Percentiles rank a stretch among this genome's conserved stretches.
Conservation (phyloP, 2,329 filamentous ascomycete genomes). For the Metarhizium humberi region DNA sequence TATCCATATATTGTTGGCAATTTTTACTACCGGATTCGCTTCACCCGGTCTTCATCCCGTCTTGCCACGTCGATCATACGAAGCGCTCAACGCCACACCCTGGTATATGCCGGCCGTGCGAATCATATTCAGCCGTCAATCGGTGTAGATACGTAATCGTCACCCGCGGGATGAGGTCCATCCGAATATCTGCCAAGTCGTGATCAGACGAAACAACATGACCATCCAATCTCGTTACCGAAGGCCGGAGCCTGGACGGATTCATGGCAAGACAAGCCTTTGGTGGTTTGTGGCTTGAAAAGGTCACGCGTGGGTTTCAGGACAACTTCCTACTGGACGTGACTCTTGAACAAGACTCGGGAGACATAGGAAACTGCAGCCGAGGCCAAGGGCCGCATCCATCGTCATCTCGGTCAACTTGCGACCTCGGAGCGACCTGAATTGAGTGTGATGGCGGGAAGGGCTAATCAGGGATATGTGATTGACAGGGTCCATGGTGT, state of each 20-base stretch:
- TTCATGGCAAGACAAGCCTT: neutral
- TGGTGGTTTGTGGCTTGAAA: neutral
- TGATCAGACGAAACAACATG: neutral
- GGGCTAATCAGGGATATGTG: neutral
- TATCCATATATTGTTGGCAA: too few relatives aligned
- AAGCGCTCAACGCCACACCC: neutral
- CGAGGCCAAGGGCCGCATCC: neutral
- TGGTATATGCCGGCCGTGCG: neutral
- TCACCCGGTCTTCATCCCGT: neutral
- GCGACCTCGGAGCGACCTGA: neutral
- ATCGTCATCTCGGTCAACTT: neutral
- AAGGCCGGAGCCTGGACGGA: neutral
- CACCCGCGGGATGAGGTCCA: neutral
- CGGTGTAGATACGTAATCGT: neutral
- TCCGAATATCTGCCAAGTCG: neutral
- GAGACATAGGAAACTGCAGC: neutral
- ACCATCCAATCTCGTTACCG: neutral
- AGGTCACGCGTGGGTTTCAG: conserved; percentile 2
- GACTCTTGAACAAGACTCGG: neutral
- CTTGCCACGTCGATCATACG: neutral
- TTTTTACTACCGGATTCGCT: neutral
- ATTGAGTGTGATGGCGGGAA: too few relatives aligned
- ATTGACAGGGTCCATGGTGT: neutral
- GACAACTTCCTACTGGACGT: conserved; percentile 1
- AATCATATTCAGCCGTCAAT: neutral